phyloP scores from a whole-genome alignment of 768 basidiomycete genomes.

The Phlebiopsis gigantea region DNA sequence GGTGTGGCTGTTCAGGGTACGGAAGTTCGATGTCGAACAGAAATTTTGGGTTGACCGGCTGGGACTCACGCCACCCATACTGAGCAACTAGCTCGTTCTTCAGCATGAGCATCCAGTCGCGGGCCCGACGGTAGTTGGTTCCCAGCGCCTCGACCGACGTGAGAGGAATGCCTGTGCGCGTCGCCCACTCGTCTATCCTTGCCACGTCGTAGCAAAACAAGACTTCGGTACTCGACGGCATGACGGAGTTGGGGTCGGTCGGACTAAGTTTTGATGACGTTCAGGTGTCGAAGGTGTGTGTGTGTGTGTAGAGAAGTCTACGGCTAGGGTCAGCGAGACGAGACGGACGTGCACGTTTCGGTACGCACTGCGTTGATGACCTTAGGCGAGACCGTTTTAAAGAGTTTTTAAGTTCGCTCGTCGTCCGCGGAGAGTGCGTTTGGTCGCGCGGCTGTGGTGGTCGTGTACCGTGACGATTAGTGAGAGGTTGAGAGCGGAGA shows the following conservation, averaged over 20 bases:
- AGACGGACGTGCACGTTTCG: not conserved
- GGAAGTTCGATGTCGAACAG: conserved; percentile 76
- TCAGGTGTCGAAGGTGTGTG: not conserved
- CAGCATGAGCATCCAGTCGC: conserved; percentile 66
- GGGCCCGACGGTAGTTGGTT: conserved; percentile 74
- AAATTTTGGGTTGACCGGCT: conserved; percentile 59
- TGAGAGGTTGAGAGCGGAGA: conserved; percentile 20
- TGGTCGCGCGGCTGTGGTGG: conserved; percentile 11
- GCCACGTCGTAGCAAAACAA: conserved; percentile 76
- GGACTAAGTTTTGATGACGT: not conserved
- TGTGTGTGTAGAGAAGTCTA: not conserved
- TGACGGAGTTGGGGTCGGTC: conserved; percentile 16
- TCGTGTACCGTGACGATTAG: conserved; percentile 17
- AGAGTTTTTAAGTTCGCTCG: conserved; percentile 19
- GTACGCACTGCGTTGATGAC: not conserved
- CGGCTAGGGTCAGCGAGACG: not conserved
- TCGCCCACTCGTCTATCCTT: conserved; percentile 82
- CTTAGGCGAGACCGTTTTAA: conserved; percentile 7
- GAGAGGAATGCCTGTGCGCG: conserved; percentile 71
- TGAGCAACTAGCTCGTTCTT: conserved; percentile 59
- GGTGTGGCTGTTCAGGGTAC: conserved; percentile 73
- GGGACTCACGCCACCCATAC: conserved; percentile 64
- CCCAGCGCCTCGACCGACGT: conserved; percentile 81
- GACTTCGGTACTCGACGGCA: conserved; percentile 45
- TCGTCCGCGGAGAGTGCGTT: conserved; percentile 15